Base-by-base conservation (phyloP, 148 eudicot genomes). In the Camellia granthamiana region DNA sequence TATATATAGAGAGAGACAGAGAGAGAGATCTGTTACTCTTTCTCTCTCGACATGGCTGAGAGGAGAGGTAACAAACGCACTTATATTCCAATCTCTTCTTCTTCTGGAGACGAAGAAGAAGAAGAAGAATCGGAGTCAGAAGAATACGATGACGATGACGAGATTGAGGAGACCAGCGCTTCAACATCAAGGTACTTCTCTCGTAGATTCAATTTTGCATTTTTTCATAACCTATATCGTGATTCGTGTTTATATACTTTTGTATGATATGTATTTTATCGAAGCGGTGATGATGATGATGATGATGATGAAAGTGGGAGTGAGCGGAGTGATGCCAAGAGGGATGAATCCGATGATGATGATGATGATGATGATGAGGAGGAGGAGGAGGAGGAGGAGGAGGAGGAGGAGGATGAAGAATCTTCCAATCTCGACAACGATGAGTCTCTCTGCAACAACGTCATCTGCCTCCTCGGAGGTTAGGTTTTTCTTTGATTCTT, bases 391-490 rank as follows among this genome's bases (percentile, higher is more conserved):
- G 30, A 30, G 71, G 72, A 60, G 38, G 75, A 74, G 2, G 79
- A 79, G n/a, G 81, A 71, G 38, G 38, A 79, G 71, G 72, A 60
- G 38, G 75, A 74, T 2, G 79, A 79, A 14, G 81, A 71, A 41
- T 68, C 47, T 23, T 46, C 58, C 21, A 75, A 70, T 54, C 61
- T 15, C 10, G 70, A 21, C 16, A 68, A 77, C 55, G 74, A 78
- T 8, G 79, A 81, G 18, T 65, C 81, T 61, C 51, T 63, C 44
- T 49, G 77, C 77, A 54, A 84, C 47, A 73, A 71, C 71, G 82
- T 83, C 54, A 54, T 77, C 61, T 75, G 77, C 30, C 69, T 55
- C 7, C 83, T 87, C 23, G 71, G 81, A 80, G 89, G 88, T 87
- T 47, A 54, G 64, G 51, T 14, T 56, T 73, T 64, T 7, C 46